A percentile compares a stretch with the other conserved stretches of the same genome.
Conservation (phyloP, 176 grass and related monocot genomes). For the Hyparrhenia diplandra region DNA sequence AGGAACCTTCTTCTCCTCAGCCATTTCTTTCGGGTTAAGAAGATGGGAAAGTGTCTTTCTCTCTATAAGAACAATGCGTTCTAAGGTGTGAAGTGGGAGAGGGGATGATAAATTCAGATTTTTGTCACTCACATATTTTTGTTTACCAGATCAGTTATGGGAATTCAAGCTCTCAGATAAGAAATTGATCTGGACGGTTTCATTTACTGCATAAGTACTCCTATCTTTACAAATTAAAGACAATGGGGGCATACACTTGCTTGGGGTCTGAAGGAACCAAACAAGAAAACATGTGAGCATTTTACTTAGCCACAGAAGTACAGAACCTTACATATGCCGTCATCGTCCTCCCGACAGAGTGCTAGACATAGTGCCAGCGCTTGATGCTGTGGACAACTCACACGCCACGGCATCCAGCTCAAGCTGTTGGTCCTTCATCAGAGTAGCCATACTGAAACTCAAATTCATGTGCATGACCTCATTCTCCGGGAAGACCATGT, state of each 20-base stretch:
- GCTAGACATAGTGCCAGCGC: conserved; percentile 19
- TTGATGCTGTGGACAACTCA: background rate
- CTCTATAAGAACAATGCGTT: too few species aligned
- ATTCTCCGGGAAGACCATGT: background rate
- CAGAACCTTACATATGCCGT: background rate
- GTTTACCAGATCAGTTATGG: background rate
- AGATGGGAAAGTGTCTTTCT: too few species aligned
- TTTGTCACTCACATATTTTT: background rate
- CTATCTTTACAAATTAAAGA: too few species aligned
- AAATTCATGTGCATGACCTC: background rate
- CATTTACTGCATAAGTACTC: background rate
- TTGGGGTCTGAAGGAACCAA: background rate
- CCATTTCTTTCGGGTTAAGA: too few species aligned
- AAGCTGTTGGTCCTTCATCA: background rate
- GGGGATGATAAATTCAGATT: background rate
- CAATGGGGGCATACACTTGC: background rate
- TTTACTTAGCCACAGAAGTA: background rate
- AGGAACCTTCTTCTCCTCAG: too few species aligned
- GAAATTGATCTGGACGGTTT: background rate
- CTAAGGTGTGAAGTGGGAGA: too few species aligned
- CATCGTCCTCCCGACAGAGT: conserved; percentile 20
- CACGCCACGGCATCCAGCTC: background rate
- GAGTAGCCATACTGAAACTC: background rate
- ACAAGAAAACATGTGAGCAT: background rate
- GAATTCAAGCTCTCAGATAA: background rate